Evolutionary conservation across 2,329 filamentous ascomycete genomes (phyloP), one percentile per base, ranked within the genome.

Genomic region (Podosphaera fusca): DNA sequence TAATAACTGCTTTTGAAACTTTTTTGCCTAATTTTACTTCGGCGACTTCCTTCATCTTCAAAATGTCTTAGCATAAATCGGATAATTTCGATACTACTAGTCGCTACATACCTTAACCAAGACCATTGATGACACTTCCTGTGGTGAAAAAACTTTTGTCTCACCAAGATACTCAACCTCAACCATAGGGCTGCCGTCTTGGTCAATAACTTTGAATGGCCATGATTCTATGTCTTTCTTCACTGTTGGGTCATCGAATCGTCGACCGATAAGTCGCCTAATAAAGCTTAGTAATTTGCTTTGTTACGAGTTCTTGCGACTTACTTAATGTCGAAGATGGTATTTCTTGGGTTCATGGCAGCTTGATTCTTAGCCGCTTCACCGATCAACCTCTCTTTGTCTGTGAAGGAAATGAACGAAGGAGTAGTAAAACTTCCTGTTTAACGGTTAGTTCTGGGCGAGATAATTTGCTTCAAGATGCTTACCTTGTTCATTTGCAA

Each of bases 361-460:
- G 90, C 92, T 82, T 95, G 89, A 80, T 98, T 98, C 86, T 96
- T 98, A 70, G 92, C 92, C 61, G 92, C 90, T 81, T 96, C 92
- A 79, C 92, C 92, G 70, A 96, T 96, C 76, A 98, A 78, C 74
- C 92, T 89, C 81, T 98, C 92, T 78, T 95, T 87, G 69, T 90
- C 84, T 71, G 88, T 95, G 82, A 98, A 98, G 68, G 87, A 94
- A 71, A 98, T 92, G 79, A 95, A 98, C 58, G 92, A 96, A 65
- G 92, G 92, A 63, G 92, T 96, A 70, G 92, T 96, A 77, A 95
- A 95, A 36, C 45, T 56, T 38, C 55, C 55, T 56, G 3, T n/a
- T 76, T 82, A 89, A 2, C 5, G 4, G n/a, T 42, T 42, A 42
- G 38, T 12, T 8, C 3, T 3, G n/a, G n/a, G 5, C 3, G 4